A percentile compares a stretch with the other conserved stretches of the same genome.
phyloP scores from a whole-genome alignment of 805 yeast species.

The Kregervanrija fluxuum region DNA sequence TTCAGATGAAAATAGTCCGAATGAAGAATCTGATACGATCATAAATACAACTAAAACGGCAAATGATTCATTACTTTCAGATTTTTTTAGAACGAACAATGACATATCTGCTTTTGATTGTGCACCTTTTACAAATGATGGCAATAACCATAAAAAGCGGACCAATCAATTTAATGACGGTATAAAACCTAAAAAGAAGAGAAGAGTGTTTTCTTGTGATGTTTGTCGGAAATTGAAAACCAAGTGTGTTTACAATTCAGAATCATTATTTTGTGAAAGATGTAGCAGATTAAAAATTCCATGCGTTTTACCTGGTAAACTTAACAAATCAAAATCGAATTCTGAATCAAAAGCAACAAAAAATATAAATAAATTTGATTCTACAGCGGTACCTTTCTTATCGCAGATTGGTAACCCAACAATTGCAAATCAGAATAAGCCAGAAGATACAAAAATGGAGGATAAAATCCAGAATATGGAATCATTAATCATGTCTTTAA shows the following conservation, averaged over 20 bases:
- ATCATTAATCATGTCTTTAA: no score
- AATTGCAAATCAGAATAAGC: no score
- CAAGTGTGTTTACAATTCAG: constrained; percentile 44
- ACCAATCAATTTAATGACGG: neutral
- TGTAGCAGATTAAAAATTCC: constrained; percentile 40
- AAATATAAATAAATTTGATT: no score
- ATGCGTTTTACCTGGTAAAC: constrained; percentile 36
- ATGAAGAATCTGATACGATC: no score
- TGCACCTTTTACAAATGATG: neutral
- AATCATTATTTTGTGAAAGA: constrained; percentile 40
- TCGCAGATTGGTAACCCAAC: no score
- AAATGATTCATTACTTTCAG: constrained; percentile 19
- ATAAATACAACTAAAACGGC: constrained; percentile 13
- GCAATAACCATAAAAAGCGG: no score
- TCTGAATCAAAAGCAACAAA: no score
- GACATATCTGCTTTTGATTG: constrained; percentile 4
- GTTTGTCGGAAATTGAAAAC: constrained; percentile 51
- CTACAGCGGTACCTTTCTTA: no score
- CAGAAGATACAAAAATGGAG: no score
- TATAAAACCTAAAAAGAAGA: constrained; percentile 14
- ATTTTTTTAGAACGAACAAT: constrained; percentile 8
- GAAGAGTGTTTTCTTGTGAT: constrained; percentile 35
- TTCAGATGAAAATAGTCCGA: no score
- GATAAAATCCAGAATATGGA: no score
- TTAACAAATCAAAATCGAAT: no score